Base-by-base conservation (phyloP, 768 basidiomycete species). In the Leucocoprinus birnbaumii region DNA sequence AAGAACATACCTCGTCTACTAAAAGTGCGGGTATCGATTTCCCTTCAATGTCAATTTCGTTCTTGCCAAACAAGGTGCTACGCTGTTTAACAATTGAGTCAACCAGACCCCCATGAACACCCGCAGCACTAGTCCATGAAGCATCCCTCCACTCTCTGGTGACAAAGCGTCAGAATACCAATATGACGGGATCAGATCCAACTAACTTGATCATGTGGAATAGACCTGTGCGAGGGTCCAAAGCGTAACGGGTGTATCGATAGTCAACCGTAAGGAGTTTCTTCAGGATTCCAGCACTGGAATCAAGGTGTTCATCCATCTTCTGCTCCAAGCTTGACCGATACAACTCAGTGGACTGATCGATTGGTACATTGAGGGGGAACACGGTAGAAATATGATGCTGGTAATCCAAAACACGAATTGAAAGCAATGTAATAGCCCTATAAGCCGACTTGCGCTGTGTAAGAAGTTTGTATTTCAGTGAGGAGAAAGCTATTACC, bases 111-210 rank as follows among this genome's bases (percentile, higher is more conserved):
- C 70, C 68, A 53, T 86, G 84, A 6, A 93, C 83, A 21, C 80
- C 72, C 41, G 72, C 66, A n/a, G 85, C 63, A 2, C 80, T 77
- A 8, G 78, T 78, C 88, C 92, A 92, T 4, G 74, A 71, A 0
- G 83, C 79, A 67, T 98, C 94, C 52, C 91, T 79, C 97, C 97
- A 99, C 59, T 96, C 87, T 60, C 94, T 97, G 61, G 31, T 51
- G 58, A 48, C 9, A 56, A 56, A 2, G 57, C 41, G 24, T 47
- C 19, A 38, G 26, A 16, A 19, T 40, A 24, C 18, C 13, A 24
- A 21, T 45, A 38, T 42, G 18, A 48, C 45, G 8, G 58, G 41
- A 21, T 38, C n/a, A 1, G 21, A 31, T 43, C 26, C 45, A 38
- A 71, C 79, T 53, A 49, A 94, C 94, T 86, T 84, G 50, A 91